Base-by-base conservation (phyloP, 805 yeast species). In the Saccharomycopsis amapae region DNA sequence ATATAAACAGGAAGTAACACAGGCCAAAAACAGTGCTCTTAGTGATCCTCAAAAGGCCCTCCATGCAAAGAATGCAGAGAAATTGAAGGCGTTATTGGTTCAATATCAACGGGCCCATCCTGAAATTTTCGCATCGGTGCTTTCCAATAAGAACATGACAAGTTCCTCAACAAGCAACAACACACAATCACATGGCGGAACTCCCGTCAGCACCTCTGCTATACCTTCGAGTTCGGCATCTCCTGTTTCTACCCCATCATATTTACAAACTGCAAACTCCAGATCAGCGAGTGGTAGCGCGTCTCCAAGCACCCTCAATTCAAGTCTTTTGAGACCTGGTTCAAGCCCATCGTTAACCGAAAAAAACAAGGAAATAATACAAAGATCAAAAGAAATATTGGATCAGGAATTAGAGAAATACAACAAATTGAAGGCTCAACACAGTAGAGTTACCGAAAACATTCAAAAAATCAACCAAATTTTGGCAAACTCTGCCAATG, bases 21-120 rank as follows among this genome's bases (percentile, higher is more conserved):
- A 34, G 15, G 42, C 46, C 10, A 39, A 45, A 22, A 36, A 32
- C 3, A 28, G 38, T 10, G 40, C 50, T 7, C 19, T 36, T 17
- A 18, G n/a, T 24, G 40, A 38, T 13, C 12, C 37, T 18, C 46
- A 18, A 45, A 49, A 40, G 49, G 50, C 34, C 46, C 39, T 39
- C 35, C 56, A 53, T 36, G 31, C 40, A 34, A 47, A 42, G 19
- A 45, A 45, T 19, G 45, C 46, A 20, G 49, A 44, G 25, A 40
- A 45, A 30, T 32, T 42, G 24, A 42, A 40, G 38, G 20, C 40
- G 41, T 36, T 48, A 24, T 42, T 41, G 24, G 32, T 45, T 22
- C 45, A 28, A 15, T 42, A 32, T 38, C 39, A 45, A 39, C 20
- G 31, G 19, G 25, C 38, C 19, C 18, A 42, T 15, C 34, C 51